Conservation (phyloP, 208 protist species). For the Spironucleus salmonicida region DNA sequence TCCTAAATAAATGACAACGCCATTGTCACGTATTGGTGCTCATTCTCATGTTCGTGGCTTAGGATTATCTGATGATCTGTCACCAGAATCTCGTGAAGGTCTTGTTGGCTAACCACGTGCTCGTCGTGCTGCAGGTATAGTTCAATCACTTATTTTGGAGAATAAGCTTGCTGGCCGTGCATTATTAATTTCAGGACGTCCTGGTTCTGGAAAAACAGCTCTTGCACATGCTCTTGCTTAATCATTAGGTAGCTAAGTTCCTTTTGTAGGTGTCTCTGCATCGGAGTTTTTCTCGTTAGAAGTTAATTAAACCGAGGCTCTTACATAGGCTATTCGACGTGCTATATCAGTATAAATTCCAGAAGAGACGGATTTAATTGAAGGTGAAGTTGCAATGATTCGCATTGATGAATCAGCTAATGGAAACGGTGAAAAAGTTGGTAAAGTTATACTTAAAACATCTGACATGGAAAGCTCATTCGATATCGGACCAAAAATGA, state of each 20-base stretch:
- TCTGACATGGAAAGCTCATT: conserved; percentile 99
- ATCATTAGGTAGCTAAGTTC: conserved; percentile 79
- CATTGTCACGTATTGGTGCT: conserved; percentile 59
- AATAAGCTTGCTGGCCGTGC: conserved; percentile 96
- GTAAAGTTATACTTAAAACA: conserved; percentile 97
- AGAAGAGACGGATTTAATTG: conserved; percentile 98
- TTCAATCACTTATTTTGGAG: conserved; percentile 85
- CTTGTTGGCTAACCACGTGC: conserved; percentile 91
- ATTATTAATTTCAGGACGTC: conserved; percentile 91
- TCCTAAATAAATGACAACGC: too few species aligned
- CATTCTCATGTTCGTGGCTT: conserved; percentile 99
- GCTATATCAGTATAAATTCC: conserved; percentile 96
- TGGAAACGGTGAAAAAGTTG: conserved; percentile 59
- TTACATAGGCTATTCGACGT: conserved; percentile 92
- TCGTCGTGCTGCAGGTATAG: conserved; percentile 58
- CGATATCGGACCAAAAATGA: conserved; percentile 98
- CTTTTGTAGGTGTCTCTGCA: conserved; percentile 95
- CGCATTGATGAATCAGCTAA: conserved; percentile 29
- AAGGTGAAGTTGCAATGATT: conserved; percentile 98
- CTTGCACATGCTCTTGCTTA: conserved; percentile 96
- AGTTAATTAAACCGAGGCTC: conserved; percentile 99
- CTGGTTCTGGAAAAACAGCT: conserved; percentile 80
- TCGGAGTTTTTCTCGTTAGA: conserved; percentile 98
- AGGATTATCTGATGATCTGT: conserved; percentile 87
- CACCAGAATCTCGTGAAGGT: conserved; percentile 68